Percentiles rank a stretch among this genome's conserved stretches.
These are phyloP conservation scores for Phlebopus sp. DNA, from an alignment of 1,284 basidiomycete species.

Conservation along the genomic window DNA sequence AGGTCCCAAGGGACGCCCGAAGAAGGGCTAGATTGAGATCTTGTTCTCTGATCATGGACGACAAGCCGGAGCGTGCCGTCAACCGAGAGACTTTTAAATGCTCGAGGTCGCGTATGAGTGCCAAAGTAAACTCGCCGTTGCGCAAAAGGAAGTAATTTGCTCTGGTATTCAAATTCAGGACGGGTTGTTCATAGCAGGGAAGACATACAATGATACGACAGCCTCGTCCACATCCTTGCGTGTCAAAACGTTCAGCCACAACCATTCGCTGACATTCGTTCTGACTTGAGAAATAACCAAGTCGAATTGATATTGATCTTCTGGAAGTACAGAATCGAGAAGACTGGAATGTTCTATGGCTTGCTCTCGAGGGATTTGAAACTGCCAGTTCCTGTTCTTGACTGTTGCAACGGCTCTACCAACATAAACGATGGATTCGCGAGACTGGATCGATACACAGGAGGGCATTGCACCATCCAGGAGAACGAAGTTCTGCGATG, in stretches of 20 bases:
- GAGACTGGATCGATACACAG: conserved; percentile 66
- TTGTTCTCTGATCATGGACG: conserved; percentile 81
- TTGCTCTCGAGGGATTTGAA: conserved; percentile 66
- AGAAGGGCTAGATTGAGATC: conserved; percentile 80
- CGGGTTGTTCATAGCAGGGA: conserved; percentile 2
- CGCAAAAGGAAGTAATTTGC: conserved; percentile 85
- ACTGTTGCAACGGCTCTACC: conserved; percentile 86
- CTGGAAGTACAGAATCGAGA: conserved; percentile 64
- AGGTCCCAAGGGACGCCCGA: conserved; percentile 80
- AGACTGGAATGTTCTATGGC: conserved; percentile 62
- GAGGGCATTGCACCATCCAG: conserved; percentile 69
- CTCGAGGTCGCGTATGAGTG: conserved; percentile 80
- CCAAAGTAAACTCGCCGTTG: conserved; percentile 82
- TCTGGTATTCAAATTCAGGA: conserved; percentile 29
- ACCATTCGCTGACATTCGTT: conserved; percentile 80
- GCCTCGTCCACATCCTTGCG: conserved; percentile 77
- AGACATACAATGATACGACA: conserved; percentile 64
- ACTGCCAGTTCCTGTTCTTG: conserved; percentile 74
- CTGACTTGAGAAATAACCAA: conserved; percentile 67
- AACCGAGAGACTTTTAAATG: conserved; percentile 74
- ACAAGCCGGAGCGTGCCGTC: conserved; percentile 58
- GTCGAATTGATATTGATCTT: conserved; percentile 77
- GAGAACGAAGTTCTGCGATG: conserved; percentile 51
- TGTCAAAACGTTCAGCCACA: conserved; percentile 88
- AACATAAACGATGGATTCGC: conserved; percentile 82